Base-by-base conservation (phyloP, 2,329 filamentous ascomycete species). In the Paecilomyces sp. region DNA sequence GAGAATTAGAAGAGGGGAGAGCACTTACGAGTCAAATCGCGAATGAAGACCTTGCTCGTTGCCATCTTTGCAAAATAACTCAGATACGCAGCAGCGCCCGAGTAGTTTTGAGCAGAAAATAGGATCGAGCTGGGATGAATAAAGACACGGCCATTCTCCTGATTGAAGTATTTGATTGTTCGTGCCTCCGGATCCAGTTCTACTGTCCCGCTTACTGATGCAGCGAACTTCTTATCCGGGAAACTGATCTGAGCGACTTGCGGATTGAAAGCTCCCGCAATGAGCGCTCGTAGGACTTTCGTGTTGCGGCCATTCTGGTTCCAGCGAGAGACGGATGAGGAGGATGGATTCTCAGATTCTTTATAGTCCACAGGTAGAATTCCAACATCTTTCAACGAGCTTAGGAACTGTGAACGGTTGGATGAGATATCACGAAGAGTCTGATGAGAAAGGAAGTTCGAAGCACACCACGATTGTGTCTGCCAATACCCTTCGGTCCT, bases 141-240 rank as follows among this genome's bases (percentile, higher is more conserved):
- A 74, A 99, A 99, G 12, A 97, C 91, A 6, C 94, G 84, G 0
- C 89, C 90, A 65, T 89, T 90, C 67, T 92, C 89, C 69, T 90
- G 88, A 65, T 89, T 91, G 75, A 91, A 97, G 77, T 92, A 99
- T 72, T 92, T 94, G 76, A 99, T 97, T 2, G 89, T 90, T 57
- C 87, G 84, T 3, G 93, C 93, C 75, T 97, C 93, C 0, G 93
- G 93, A 70, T 99, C 94, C 6, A 97, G 82, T 72, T 94, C 93
- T 1, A 97, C 90, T 0, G 94, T 91, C 7, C 94, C 94, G 0
- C 91, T 90, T 63, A 95, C 85, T 2, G 90, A 91, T 36, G 88
- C 86, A 12, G 90, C 90, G 74, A 95, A 99, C 74, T 97, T 97
- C 79, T 96, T 96, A 76, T 96, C 91, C 0, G 94, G 94, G 66